Percentiles rank a stretch among this genome's conserved stretches.
These are phyloP conservation scores for Mucor piriformis DNA, from an alignment of 371 early-diverging fungal genomes.

Conservation along the genomic window DNA sequence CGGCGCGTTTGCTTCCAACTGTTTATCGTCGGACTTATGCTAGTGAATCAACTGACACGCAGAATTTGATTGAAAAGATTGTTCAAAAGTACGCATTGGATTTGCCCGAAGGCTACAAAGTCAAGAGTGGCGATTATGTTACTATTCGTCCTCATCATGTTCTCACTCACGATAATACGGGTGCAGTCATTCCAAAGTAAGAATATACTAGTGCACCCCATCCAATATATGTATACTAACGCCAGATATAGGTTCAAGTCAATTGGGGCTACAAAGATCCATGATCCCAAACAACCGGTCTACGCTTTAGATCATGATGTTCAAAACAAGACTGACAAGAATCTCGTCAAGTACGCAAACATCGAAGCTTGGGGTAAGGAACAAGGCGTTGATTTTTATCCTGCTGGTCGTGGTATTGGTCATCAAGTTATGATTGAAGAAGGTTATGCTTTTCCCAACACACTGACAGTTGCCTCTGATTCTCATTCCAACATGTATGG, in stretches of 20 bases:
- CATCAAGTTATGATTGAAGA: constrained; percentile 97
- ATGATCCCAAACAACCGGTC: constrained; percentile 83
- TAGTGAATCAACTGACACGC: constrained; percentile 49
- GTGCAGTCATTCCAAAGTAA: constrained; percentile 89
- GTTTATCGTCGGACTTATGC: constrained; percentile 27
- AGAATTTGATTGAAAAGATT: constrained; percentile 92
- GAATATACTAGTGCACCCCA: too few species aligned
- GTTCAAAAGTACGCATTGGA: constrained; percentile 87
- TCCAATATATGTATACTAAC: too few species aligned
- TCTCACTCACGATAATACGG: constrained; percentile 97
- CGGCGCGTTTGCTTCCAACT: constrained; percentile 2
- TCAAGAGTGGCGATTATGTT: constrained; percentile 91
- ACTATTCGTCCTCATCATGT: constrained; percentile 89
- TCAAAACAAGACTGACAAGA: constrained; percentile 90
- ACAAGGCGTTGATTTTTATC: constrained; percentile 92
- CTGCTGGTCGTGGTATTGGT: constrained; percentile 96
- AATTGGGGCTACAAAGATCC: constrained; percentile 84
- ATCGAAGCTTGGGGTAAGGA: constrained; percentile 83
- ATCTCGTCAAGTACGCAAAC: constrained; percentile 80
- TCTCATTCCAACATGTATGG: constrained; percentile 99
- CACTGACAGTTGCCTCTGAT: constrained; percentile 94
- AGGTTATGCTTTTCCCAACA: constrained; percentile 92
- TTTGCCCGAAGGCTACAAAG: constrained; percentile 63
- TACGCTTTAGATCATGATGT: constrained; percentile 97
- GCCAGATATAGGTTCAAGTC: constrained; percentile 73